phyloP scores from a whole-genome alignment of 768 basidiomycete genomes.

The Polyporus arcularius region DNA sequence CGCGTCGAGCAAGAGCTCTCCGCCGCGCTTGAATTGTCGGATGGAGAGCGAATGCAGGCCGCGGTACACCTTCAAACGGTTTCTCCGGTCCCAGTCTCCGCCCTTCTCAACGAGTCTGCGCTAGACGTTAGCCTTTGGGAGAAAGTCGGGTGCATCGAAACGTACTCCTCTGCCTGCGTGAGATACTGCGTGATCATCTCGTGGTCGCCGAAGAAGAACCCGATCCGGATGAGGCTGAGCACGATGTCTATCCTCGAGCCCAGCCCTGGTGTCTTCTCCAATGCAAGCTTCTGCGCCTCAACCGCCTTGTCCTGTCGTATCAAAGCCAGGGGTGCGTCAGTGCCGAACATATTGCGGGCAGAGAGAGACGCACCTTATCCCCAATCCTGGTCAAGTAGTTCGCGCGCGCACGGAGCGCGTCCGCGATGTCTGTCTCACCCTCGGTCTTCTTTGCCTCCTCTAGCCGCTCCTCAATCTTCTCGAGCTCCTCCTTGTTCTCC shows the following conservation, averaged over 20 bases:
- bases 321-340: too few species aligned
- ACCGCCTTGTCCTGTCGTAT: conserved; percentile 72
- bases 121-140: background rate
- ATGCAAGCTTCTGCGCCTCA: conserved; percentile 77
- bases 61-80: conserved; percentile 94
- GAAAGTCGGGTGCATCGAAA: conserved; percentile 16
- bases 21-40: conserved; percentile 88
- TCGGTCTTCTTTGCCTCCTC: conserved; percentile 88
- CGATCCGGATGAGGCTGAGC: conserved; percentile 84
- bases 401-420: conserved; percentile 81
- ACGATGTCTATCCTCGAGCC: conserved; percentile 94
- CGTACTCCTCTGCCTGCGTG: conserved; percentile 78
- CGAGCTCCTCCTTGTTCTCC: conserved; percentile 71
- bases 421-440: conserved; percentile 92
- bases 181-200: conserved; percentile 71
- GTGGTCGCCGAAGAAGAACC: conserved; percentile 86
- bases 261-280: conserved; percentile 90
- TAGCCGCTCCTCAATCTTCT: conserved; percentile 73
- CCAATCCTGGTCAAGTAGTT: conserved; percentile 88
- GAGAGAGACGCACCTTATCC: conserved; percentile 53
- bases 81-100: conserved; percentile 97
- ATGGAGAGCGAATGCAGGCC: conserved; percentile 84
- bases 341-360: background rate
- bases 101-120: conserved; percentile 87
- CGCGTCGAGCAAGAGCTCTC: conserved; percentile 86